A percentile compares a stretch with the other conserved stretches of the same genome.
phyloP scores from a whole-genome alignment of 1,284 basidiomycete genomes.

The Cutaneotrichosporon spelunceum region DNA sequence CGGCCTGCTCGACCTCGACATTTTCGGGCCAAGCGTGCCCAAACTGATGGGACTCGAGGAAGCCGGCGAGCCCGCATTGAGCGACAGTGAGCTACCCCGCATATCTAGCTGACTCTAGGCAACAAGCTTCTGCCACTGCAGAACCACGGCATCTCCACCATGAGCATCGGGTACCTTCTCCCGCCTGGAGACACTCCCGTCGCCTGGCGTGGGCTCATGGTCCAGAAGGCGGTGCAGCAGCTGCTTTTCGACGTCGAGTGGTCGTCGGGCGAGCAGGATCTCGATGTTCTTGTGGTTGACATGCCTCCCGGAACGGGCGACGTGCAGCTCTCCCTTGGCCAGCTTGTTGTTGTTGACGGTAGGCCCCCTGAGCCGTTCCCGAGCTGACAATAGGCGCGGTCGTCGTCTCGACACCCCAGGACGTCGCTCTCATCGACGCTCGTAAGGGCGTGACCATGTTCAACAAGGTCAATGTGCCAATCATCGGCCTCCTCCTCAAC shows the following conservation, averaged over 20 bases:
- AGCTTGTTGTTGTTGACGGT: slow-evolving; percentile 86
- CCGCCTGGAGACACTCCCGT: slow-evolving; percentile 64
- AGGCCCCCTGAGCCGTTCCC: slow-evolving; percentile 9
- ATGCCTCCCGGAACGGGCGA: slow-evolving; percentile 98
- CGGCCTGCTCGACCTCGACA: slow-evolving; percentile 88
- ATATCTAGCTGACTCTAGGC: slow-evolving; percentile 50
- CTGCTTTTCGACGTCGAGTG: slow-evolving; percentile 96
- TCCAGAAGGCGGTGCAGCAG: slow-evolving; percentile 95
- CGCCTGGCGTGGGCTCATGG: slow-evolving; percentile 97
- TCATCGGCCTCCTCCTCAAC: slow-evolving; percentile 84
- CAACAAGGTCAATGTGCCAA: slow-evolving; percentile 80
- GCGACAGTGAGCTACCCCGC: slow-evolving; percentile 58
- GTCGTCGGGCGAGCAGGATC: slow-evolving; percentile 52
- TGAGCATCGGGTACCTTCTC: slow-evolving; percentile 86
- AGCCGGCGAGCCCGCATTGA: slow-evolving; percentile 75
- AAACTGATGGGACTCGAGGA: slow-evolving; percentile 88
- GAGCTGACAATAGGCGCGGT: slow-evolving; percentile 63
- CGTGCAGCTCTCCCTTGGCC: slow-evolving; percentile 86
- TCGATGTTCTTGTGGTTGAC: slow-evolving; percentile 89
- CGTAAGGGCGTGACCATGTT: slow-evolving; percentile 93
- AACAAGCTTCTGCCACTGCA: slow-evolving; percentile 77
- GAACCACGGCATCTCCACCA: slow-evolving; percentile 88
- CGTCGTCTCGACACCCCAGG: slow-evolving; percentile 93
- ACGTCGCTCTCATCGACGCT: slow-evolving; percentile 88
- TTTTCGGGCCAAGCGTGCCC: slow-evolving; percentile 94